These are phyloP conservation scores for Podaxis sp. DNA, from an alignment of 768 basidiomycete species.

Conservation along the genomic window DNA sequence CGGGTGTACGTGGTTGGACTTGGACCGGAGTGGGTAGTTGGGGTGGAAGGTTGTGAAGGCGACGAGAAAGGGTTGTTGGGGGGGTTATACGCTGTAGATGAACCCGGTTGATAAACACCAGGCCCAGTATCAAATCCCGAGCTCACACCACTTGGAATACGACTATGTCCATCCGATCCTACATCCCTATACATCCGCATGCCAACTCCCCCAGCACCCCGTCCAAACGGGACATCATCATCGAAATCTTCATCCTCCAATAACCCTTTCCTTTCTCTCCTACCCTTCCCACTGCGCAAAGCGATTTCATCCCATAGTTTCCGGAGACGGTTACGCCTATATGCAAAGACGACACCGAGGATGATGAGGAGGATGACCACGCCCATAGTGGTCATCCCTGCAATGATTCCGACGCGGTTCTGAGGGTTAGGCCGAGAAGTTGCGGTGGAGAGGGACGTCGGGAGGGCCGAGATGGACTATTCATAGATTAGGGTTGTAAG, in stretches of 20 bases:
- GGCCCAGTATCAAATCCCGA: background rate
- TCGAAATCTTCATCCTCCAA: constrained; percentile 20
- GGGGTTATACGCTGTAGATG: background rate
- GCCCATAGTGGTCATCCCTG: constrained; percentile 16
- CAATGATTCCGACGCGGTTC: constrained; percentile 18
- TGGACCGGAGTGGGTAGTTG: background rate
- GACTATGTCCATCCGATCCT: background rate
- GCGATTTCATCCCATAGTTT: constrained; percentile 9
- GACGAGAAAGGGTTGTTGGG: background rate
- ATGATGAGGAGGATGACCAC: constrained; percentile 12
- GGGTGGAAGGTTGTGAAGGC: background rate
- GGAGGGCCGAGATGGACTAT: background rate
- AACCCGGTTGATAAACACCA: background rate
- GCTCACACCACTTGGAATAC: background rate
- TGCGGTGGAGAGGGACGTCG: constrained; percentile 10
- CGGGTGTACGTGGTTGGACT: background rate
- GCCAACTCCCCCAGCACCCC: background rate
- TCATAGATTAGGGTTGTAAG: background rate
- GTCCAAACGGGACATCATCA: constrained; percentile 2
- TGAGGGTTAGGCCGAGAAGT: constrained; percentile 9
- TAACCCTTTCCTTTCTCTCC: constrained; percentile 15
- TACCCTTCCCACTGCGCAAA: background rate
- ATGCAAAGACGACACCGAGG: constrained; percentile 13
- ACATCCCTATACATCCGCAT: constrained; percentile 8
- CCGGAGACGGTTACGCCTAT: constrained; percentile 10